Evolutionary conservation across 768 basidiomycete genomes (phyloP).

Genomic region (Boletellus ananas): DNA sequence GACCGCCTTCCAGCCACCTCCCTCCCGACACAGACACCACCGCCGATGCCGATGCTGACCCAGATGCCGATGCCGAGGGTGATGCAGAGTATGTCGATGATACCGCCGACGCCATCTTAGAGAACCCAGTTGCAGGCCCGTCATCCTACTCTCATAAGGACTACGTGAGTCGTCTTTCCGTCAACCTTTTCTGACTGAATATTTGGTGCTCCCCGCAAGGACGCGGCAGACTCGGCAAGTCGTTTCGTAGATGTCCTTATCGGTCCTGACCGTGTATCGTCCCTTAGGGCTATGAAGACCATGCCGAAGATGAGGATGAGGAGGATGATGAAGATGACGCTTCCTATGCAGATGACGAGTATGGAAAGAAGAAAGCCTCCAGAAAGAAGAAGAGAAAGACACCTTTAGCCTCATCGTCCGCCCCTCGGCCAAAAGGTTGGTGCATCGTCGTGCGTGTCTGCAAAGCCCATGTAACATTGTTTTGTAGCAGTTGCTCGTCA

Average conservation of each 20-base stretch:
- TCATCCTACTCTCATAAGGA: slow-evolving; percentile 50
- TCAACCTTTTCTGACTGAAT: slow-evolving; percentile 2
- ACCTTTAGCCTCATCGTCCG: slow-evolving; percentile 39
- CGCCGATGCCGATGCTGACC: slow-evolving; percentile 56
- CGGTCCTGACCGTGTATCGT: slow-evolving; percentile 34
- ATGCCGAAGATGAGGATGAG: slow-evolving; percentile 44
- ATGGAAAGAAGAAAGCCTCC: slow-evolving; percentile 61
- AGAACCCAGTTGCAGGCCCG: slow-evolving; percentile 36
- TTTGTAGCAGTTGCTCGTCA: slow-evolving; percentile 48
- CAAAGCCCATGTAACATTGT: slow-evolving; percentile 5
- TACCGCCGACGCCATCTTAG: slow-evolving; percentile 34
- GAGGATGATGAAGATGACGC: slow-evolving; percentile 58
- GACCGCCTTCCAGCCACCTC: slow-evolving; percentile 15
- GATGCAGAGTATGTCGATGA: slow-evolving; percentile 41
- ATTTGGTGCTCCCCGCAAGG: slow-evolving; percentile 13
- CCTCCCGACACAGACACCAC: slow-evolving; percentile 31
- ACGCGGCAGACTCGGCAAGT: slow-evolving; percentile 32
- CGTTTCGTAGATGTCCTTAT: slow-evolving; percentile 12
- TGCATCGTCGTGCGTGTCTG: slow-evolving; percentile 11
- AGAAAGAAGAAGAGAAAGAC: slow-evolving; percentile 64
- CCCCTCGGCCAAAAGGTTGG: slow-evolving; percentile 58
- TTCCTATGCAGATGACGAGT: slow-evolving; percentile 76
- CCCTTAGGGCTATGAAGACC: slow-evolving; percentile 58
- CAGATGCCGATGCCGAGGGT: slow-evolving; percentile 39
- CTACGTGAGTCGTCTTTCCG: slow-evolving; percentile 47